Percentiles rank a stretch among this genome's conserved stretches.
These are phyloP conservation scores for barrel medic (Medicago truncatula) DNA, from an alignment of 306 rosid genomes.

Conservation along the genomic window MtrunA17r5.0-ANR NC_053046.1:29043501-29044000, in stretches of 20 bases:
- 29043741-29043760: constrained; percentile 62
- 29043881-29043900: constrained; percentile 88
- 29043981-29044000: not conserved
- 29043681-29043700: constrained; percentile 25
- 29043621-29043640: constrained; percentile 82
- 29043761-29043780: constrained; percentile 52
- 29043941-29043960: not conserved
- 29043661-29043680: constrained; percentile 37
- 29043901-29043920: constrained; percentile 80
- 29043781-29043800: constrained; percentile 52
- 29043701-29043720: not conserved
- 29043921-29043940: constrained; percentile 62
- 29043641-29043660: constrained; percentile 77
- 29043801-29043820: constrained; percentile 71
- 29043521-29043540: constrained; percentile 62
- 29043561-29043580: constrained; percentile 62
- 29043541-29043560: constrained; percentile 63
- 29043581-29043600: constrained; percentile 84
- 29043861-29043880: constrained; percentile 78
- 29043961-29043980: not conserved
- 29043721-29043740: constrained; percentile 59
- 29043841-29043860: constrained; percentile 92
- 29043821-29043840: constrained; percentile 91
- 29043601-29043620: constrained; percentile 96
- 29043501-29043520: constrained; percentile 71